These are phyloP conservation scores for Mycothermus thermophilus DNA, from an alignment of 495 filamentous ascomycete species.

Conservation along the genomic window DNA sequence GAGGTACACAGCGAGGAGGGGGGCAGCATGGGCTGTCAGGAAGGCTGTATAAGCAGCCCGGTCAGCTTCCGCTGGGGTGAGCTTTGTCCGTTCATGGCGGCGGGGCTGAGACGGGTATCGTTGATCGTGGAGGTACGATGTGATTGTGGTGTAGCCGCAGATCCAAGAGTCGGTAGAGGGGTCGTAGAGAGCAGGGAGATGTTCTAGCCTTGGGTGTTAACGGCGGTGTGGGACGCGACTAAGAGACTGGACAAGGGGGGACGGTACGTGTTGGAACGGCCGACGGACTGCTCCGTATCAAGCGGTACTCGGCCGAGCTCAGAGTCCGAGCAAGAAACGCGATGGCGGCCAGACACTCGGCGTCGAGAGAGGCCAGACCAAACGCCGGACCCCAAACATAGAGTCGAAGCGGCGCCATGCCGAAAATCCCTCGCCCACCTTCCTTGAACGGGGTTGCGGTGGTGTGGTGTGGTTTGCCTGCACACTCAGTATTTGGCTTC, in stretches of 20 bases:
- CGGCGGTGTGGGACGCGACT: neutral
- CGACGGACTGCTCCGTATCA: conserved; percentile 60
- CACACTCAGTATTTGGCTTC: too few relatives aligned
- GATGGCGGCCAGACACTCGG: conserved; percentile 70
- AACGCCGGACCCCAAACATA: conserved; percentile 90
- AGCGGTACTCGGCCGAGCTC: conserved; percentile 49
- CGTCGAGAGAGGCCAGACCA: conserved; percentile 72
- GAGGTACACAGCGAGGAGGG: conserved; percentile 65
- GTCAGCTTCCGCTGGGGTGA: conserved; percentile 43
- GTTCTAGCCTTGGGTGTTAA: conserved; percentile 37
- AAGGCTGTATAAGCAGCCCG: conserved; percentile 56
- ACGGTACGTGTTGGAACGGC: conserved; percentile 57
- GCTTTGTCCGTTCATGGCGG: too few relatives aligned
- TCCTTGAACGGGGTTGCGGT: too few relatives aligned
- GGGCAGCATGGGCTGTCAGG: conserved; percentile 46
- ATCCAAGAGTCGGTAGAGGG: conserved; percentile 39
- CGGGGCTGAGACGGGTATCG: conserved; percentile 47
- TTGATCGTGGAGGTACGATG: conserved; percentile 44
- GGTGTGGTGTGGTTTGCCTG: too few relatives aligned
- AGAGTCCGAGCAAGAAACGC: conserved; percentile 51
- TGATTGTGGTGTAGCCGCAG: conserved; percentile 60
- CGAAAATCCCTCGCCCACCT: too few relatives aligned
- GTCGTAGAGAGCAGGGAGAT: conserved; percentile 61
- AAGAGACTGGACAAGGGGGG: neutral
- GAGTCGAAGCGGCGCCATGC: too few relatives aligned